Percentiles rank a stretch among this genome's conserved stretches.
These are phyloP conservation scores for Medicago truncatula DNA, from an alignment of 306 rosid genomes.

Conservation along the genomic window DNA sequence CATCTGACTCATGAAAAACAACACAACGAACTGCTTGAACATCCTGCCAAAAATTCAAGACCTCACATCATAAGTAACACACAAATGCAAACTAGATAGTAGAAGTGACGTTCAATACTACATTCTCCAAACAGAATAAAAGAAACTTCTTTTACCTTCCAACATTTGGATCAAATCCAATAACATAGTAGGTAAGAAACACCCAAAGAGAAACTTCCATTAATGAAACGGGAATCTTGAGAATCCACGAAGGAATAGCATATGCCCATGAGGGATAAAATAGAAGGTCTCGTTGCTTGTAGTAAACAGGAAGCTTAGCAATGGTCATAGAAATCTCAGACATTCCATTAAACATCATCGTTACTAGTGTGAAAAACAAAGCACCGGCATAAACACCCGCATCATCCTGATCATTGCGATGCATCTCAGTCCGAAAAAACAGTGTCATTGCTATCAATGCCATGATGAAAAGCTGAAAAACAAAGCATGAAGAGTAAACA, in stretches of 20 bases:
- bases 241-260: constrained; percentile 65
- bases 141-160: constrained; percentile 49
- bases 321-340: constrained; percentile 61
- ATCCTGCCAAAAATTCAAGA: constrained; percentile 46
- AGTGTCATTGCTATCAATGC: constrained; percentile 62
- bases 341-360: constrained; percentile 59
- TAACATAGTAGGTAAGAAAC: constrained; percentile 59
- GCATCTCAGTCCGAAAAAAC: constrained; percentile 78
- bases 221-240: constrained; percentile 58
- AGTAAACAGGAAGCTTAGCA: constrained; percentile 67
- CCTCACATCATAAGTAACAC: constrained; percentile 18
- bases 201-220: constrained; percentile 62
- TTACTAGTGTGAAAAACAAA: constrained; percentile 54
- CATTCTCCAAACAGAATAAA: constrained; percentile 12
- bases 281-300: constrained; percentile 69
- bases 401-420: constrained; percentile 41
- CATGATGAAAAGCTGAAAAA: constrained; percentile 57
- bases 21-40: constrained; percentile 52
- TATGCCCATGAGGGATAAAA: constrained; percentile 74
- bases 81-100: constrained; percentile 3
- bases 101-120: constrained; percentile 5
- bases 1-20: constrained; percentile 51
- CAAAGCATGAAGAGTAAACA: constrained; percentile 31
- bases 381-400: constrained; percentile 68
- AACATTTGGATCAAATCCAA: constrained; percentile 66